These are phyloP conservation scores for Carex pumila DNA, from an alignment of 176 grass and related monocot species.

Conservation along the genomic window DNA sequence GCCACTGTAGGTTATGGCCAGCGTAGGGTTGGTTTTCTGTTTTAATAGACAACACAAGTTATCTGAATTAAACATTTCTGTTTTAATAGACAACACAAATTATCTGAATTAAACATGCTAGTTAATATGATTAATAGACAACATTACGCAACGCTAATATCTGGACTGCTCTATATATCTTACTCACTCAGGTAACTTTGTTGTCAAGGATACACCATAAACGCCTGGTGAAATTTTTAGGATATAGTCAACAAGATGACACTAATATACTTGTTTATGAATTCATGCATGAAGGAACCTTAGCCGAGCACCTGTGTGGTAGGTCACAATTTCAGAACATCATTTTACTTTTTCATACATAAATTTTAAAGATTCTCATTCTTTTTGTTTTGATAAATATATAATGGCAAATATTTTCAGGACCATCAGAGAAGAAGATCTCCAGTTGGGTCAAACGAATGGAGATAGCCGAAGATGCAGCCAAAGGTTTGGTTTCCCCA, in stretches of 20 bases:
- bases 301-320: conserved; percentile 87
- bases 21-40: no score
- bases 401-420: conserved; percentile 25
- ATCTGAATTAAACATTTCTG: no score
- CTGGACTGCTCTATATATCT: not conserved
- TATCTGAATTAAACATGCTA: no score
- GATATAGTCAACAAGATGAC: conserved; percentile 85
- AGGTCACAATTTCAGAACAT: not conserved
- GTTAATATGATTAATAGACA: not conserved
- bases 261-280: conserved; percentile 96
- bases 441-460: conserved; percentile 77
- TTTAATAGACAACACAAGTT: no score
- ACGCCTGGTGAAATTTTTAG: conserved; percentile 76
- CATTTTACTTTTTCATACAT: not conserved
- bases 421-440: conserved; percentile 51
- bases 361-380: not conserved
- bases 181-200: conserved; percentile 59
- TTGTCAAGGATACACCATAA: conserved; percentile 91
- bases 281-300: conserved; percentile 89
- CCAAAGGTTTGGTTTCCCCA: conserved; percentile 39
- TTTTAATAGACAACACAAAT: not conserved
- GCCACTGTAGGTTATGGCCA: not conserved
- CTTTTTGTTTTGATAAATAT: not conserved
- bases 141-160: not conserved
- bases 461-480: conserved; percentile 90